Base-by-base conservation (phyloP, 352 stramenopile genomes). In the Phytophthora citrophthora region DNA sequence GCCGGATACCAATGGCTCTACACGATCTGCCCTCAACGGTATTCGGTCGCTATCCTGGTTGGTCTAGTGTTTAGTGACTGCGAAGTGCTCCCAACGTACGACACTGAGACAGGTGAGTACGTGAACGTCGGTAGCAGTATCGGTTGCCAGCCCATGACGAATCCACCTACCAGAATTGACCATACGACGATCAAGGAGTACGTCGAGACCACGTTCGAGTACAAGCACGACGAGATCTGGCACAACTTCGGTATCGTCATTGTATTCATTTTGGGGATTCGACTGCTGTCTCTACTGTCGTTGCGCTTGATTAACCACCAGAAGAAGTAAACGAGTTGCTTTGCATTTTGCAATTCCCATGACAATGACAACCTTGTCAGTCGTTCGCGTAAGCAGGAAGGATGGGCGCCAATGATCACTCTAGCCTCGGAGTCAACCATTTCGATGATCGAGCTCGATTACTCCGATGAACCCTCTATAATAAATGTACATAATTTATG, bases 201-300 rank as follows among this genome's bases (percentile, higher is more conserved):
- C 38, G 34, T 76, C 3, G 76, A 84, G 31, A 43, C 31, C 12
- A 64, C 68, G 7, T 88, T 82, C 47, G 43, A 69, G 10, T 83
- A 83, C 52, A 73, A 81, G 45, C 64, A 79, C 65, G 72, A 83
- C 39, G 61, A 88, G 24, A 68, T 81, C 16, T 69, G 64, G 57
- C 47, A 32, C 23, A 75, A 84, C 51, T 75, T 79, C n/a, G 61
- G 34, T 31, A 46, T 77, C 26, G 54, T 81, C 4, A 41, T 85
- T 26, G 64, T 31, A 9, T 83, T 72, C 43, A 86, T 82, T 26
- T 49, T 74, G 15, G n/a, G 69, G 15, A 69, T 82, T 36, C 76
- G 77, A 4, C 2, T 85, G 0, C 16, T 89, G 5, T 77, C 64
- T 11, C 53, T 85, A 2, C 24, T 84, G 8, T 67, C 36, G 76